Conservation (phyloP, 2,329 filamentous ascomycete species). For the Trichoderma afroharzianum region DNA sequence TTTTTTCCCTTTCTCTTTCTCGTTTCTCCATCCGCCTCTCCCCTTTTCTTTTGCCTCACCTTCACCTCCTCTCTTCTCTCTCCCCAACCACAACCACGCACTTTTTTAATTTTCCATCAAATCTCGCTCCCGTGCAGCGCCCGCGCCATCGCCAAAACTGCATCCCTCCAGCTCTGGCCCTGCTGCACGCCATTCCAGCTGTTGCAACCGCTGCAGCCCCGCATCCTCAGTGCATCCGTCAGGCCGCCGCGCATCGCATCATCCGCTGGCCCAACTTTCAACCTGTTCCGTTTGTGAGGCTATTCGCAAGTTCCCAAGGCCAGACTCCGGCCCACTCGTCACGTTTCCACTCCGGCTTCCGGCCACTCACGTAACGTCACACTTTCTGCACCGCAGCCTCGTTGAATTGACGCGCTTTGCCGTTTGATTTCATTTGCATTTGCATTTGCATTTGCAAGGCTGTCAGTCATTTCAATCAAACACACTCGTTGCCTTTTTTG, state of each 20-base stretch:
- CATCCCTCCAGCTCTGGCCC: constrained; percentile 33
- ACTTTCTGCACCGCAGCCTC: constrained; percentile 18
- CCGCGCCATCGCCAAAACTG: constrained; percentile 36
- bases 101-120: constrained; percentile 36
- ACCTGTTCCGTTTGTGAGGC: constrained; percentile 33
- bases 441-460: not conserved
- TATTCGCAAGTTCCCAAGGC: constrained; percentile 34
- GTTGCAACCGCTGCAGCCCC: constrained; percentile 25
- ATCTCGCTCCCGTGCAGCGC: constrained; percentile 34
- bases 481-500: not conserved
- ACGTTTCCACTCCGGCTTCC: constrained; percentile 16
- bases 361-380: constrained; percentile 26
- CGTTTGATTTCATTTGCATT: not conserved
- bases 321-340: constrained; percentile 17
- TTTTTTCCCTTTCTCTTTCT: constrained; percentile 25
- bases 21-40: constrained; percentile 22
- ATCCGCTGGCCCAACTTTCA: constrained; percentile 24
- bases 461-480: not conserved
- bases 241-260: constrained; percentile 14
- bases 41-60: constrained; percentile 24
- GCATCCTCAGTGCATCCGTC: constrained; percentile 24
- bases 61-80: not conserved
- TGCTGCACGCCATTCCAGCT: constrained; percentile 29
- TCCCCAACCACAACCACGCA: constrained; percentile 14
- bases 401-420: constrained; percentile 8